Evolutionary conservation across 2,329 filamentous ascomycete genomes (phyloP), one percentile per base, ranked within the genome.

Genomic region (Grosmannia clavigera): DNA sequence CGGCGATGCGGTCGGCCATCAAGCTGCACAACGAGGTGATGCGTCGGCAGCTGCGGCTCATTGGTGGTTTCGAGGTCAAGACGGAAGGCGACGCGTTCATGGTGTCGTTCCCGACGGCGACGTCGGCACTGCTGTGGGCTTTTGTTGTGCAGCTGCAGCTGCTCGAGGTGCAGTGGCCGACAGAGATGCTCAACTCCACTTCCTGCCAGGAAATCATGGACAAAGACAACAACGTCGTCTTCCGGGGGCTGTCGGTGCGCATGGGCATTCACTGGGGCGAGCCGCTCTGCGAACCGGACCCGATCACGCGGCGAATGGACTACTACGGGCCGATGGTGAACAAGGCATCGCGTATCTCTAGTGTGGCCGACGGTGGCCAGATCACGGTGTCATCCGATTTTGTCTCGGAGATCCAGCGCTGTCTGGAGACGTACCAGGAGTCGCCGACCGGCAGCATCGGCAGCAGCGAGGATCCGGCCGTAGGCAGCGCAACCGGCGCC

Each of bases 271-370:
- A 99, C 72, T 99, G 88, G 82, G 94, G 94, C 65, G 85, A 88
- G 62, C 94, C 92, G 6, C 91, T 99, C 67, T 95, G 91, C 70
- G 94, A 99, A 72, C 88, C 87, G 56, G 94, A 99, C 72, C 94
- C 94, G 0, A 92, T 99, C 57, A 99, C 94, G 1, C 87, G 92
- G 61, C 90, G 94, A 64, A 99, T 99, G 94, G 94, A 99, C 68
- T 99, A 99, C 75, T 99, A 97, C 70, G 94, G 94, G 0, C 94
- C 94, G 16, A 99, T 99, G 91, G 94, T 99, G 68, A 99, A 99
- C 74, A 92, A 95, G 69, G 90, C 94, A 0, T 88, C 94, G 19
- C 88, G 94, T 75, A 95, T 99, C 65, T 94, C 90, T 7, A 87
- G 90, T 27, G 92, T 96, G 52, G 94, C 94, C 43, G 94, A 99